Conservation (phyloP, 164 flowering plant species). For the Liriodendron chinense region DNA sequence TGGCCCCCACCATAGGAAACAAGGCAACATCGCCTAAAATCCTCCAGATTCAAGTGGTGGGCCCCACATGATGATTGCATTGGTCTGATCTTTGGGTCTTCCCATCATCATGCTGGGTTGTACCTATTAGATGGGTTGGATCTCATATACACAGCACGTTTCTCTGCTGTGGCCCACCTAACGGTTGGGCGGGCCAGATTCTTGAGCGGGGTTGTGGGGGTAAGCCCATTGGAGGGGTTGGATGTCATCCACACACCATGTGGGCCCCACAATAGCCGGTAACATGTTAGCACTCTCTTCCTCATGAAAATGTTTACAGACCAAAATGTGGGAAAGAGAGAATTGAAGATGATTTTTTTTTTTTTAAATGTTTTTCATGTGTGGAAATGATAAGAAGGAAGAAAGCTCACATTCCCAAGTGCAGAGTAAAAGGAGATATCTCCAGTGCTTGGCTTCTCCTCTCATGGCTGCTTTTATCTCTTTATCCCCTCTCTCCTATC, state of each 20-base stretch:
- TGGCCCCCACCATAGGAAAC: background rate
- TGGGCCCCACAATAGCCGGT: too few species aligned
- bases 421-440: conserved; percentile 10
- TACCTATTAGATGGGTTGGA: too few species aligned
- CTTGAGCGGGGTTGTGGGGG: background rate
- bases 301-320: background rate
- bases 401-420: conserved; percentile 8
- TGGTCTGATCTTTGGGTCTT: too few species aligned
- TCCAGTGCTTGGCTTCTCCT: conserved; percentile 38
- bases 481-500: conserved; percentile 38
- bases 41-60: background rate
- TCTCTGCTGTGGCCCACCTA: background rate
- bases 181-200: background rate
- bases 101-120: too few species aligned
- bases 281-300: background rate
- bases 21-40: background rate
- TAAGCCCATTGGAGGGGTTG: background rate
- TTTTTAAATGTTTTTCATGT: background rate
- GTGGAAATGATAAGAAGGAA: background rate
- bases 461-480: conserved; percentile 40
- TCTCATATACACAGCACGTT: too few species aligned
- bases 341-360: background rate
- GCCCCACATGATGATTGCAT: background rate
- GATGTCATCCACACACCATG: background rate
- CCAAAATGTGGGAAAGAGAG: too few species aligned